Evolutionary conservation across 257 asterid species (phyloP).

Genomic region (Salvia rosmarinus): DNA sequence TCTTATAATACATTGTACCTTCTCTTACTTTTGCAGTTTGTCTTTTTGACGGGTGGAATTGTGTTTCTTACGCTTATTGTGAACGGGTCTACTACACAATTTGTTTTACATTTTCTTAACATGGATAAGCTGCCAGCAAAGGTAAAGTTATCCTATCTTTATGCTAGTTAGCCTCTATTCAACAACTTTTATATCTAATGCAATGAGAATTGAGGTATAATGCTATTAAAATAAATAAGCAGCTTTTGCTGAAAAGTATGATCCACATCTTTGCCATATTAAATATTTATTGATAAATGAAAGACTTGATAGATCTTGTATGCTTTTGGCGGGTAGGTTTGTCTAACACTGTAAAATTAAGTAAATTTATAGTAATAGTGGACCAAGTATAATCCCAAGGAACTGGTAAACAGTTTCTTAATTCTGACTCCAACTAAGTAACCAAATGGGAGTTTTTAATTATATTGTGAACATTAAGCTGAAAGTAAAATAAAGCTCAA

Average conservation of each 20-base stretch:
- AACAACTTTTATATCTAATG: neutral
- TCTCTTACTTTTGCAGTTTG: constrained; percentile 74
- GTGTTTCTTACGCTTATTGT: constrained; percentile 91
- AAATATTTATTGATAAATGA: neutral
- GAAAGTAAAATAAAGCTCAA: neutral
- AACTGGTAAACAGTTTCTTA: neutral
- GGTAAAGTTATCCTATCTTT: constrained; percentile 50
- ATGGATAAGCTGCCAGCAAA: constrained; percentile 78
- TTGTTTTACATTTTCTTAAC: constrained; percentile 61
- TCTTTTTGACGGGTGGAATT: constrained; percentile 94
- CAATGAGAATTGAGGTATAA: constrained; percentile 2
- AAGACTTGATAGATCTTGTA: constrained; percentile 16
- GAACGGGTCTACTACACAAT: constrained; percentile 96
- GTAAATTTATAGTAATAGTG: neutral
- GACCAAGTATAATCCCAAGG: neutral
- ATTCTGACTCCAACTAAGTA: neutral
- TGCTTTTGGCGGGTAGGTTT: neutral
- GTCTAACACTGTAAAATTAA: neutral
- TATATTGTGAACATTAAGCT: neutral
- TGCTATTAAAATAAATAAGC: constrained; percentile 1
- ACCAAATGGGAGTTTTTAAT: neutral
- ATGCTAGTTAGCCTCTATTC: constrained; percentile 17
- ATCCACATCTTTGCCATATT: neutral
- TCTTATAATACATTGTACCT: constrained; percentile 22
- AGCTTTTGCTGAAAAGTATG: neutral